Conservation (phyloP, 2,329 filamentous ascomycete species). For the Microcera coccophila region DNA sequence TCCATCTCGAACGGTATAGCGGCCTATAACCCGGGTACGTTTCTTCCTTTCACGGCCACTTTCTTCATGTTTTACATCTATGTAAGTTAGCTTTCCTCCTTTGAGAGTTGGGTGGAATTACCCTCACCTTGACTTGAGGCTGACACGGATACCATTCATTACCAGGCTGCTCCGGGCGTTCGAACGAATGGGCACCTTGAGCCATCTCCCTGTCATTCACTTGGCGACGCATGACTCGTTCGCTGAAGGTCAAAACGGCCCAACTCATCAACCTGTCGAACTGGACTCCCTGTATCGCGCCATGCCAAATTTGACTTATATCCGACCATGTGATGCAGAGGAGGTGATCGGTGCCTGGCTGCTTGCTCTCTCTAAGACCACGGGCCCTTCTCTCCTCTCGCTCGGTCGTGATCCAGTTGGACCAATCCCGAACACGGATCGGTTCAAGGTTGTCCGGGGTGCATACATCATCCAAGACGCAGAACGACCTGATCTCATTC, state of each 20-base stretch:
- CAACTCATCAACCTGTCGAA: constrained; percentile 57
- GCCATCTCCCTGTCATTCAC: constrained; percentile 52
- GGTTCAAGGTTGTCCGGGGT: background rate
- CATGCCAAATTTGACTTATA: background rate
- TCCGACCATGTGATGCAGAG: background rate
- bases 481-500: background rate
- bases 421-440: background rate
- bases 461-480: background rate
- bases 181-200: constrained; percentile 56
- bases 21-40: constrained; percentile 48
- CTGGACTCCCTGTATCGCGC: constrained; percentile 45
- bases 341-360: background rate
- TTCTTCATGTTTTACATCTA: constrained; percentile 59
- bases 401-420: background rate
- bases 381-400: background rate
- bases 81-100: background rate
- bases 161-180: constrained; percentile 4
- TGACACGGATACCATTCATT: no score
- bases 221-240: constrained; percentile 57
- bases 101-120: no score
- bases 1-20: constrained; percentile 53
- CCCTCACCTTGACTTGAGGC: no score
- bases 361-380: background rate
- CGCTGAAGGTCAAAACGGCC: constrained; percentile 54
- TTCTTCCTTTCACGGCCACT: constrained; percentile 51